Percentiles rank a stretch among this genome's conserved stretches.
Evolutionary conservation across 2,329 filamentous ascomycete genomes (phyloP).

Genomic region (Xylaria sp.): DNA sequence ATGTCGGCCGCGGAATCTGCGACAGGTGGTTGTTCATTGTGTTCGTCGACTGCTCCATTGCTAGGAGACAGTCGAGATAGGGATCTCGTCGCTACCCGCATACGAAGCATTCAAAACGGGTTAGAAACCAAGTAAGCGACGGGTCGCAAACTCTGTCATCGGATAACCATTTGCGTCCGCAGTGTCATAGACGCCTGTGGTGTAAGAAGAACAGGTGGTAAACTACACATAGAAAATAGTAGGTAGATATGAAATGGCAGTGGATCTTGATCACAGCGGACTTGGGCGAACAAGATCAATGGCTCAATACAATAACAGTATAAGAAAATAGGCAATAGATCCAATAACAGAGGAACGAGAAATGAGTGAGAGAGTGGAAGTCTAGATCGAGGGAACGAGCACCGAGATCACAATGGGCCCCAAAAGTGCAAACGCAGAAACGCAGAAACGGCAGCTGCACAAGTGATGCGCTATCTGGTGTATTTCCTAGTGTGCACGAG

Average conservation of each 20-base stretch:
- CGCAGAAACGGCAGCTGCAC: conserved; percentile 14
- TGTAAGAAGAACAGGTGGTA: neutral
- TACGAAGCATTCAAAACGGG: conserved; percentile 24
- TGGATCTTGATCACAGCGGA: neutral
- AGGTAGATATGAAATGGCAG: neutral
- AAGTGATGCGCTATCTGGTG: conserved; percentile 24
- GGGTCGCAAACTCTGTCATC: conserved; percentile 13
- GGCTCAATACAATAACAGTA: neutral
- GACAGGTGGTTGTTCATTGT: conserved; percentile 51
- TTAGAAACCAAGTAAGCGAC: conserved; percentile 12
- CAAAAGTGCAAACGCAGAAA: conserved; percentile 5
- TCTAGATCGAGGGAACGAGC: neutral
- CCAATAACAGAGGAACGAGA: neutral
- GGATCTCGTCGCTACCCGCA: conserved; percentile 19
- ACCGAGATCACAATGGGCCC: neutral
- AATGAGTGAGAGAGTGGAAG: neutral
- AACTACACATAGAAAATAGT: neutral
- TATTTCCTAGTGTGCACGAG: too few species aligned
- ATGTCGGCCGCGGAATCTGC: conserved; percentile 44
- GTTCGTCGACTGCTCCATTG: conserved; percentile 45
- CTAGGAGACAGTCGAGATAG: conserved; percentile 8
- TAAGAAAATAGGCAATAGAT: neutral
- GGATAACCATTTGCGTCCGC: conserved; percentile 19
- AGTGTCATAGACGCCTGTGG: neutral
- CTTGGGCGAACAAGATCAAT: neutral